Base-by-base conservation (phyloP, 768 basidiomycete species). In the Phlegmacium glaucopus region DNA sequence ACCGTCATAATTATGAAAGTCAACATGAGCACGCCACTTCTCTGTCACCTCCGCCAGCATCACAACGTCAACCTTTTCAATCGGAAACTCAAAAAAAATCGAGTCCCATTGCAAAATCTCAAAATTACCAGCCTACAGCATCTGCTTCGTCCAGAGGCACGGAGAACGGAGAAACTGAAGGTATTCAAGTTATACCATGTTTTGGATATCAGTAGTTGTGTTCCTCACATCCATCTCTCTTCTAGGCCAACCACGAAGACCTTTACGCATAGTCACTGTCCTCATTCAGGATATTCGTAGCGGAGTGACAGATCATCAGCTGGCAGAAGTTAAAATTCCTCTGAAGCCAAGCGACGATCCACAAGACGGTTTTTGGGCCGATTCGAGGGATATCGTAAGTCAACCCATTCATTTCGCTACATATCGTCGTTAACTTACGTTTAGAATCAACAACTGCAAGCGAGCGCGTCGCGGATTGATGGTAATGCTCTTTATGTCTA, bases 241-340 rank as follows among this genome's bases (percentile, higher is more conserved):
- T 11, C 37, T 13, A n/a, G 49, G 47, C 35, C 34, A 22, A 5
- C 42, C 27, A 25, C 45, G 52, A 49, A 50, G 48, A 41, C 61
- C 62, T 29, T 44, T 72, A 47, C 72, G 81, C 36, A 77, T 86
- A 66, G 66, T 89, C 8, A 89, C 86, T 9, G 53, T 89, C 34
- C 71, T 88, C 7, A 87, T 88, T 10, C 75, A 80, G 45, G 87
- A 88, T 53, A 51, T 69, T 41, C 76, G 87, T 29, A 76, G 71
- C 51, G 77, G 75, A 6, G 65, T 65, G 1, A 62, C 66, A 29
- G 86, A 87, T 59, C 65, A 70, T 45, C 79, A 80, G 54, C 70
- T 88, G 15, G 80, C 80, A 1, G 87, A 90, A 60, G 78, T 90
- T 15, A 75, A 68, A 30, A 75, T 87, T 26, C 77, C 75, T n/a